These are phyloP conservation scores for Wickerhamomyces bovis DNA, from an alignment of 805 yeast species.

Conservation along the genomic window DNA sequence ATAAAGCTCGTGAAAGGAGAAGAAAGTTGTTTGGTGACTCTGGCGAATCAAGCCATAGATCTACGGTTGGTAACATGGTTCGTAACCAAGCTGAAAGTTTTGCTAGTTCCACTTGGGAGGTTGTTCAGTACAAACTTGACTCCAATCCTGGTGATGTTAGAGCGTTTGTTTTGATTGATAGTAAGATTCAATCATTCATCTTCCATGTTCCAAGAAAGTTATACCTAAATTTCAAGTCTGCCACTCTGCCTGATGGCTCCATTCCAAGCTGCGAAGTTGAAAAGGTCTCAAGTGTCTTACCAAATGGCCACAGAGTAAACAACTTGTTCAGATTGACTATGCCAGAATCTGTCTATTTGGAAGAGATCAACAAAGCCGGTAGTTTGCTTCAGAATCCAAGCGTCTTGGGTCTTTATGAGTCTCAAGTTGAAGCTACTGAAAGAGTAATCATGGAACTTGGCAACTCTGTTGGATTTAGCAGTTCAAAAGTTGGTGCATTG, in stretches of 20 bases:
- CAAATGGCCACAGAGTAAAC: constrained; percentile 53
- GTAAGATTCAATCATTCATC: constrained; percentile 64
- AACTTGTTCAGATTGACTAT: constrained; percentile 57
- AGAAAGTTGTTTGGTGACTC: constrained; percentile 71
- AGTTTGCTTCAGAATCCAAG: constrained; percentile 58
- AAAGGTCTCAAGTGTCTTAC: constrained; percentile 55
- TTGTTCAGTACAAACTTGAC: constrained; percentile 61
- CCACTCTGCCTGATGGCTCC: constrained; percentile 33
- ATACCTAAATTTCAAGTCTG: constrained; percentile 58
- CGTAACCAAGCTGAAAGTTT: constrained; percentile 74
- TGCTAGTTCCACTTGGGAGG: constrained; percentile 79
- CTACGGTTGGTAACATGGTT: constrained; percentile 62
- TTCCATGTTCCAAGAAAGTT: constrained; percentile 72
- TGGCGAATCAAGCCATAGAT: constrained; percentile 44
- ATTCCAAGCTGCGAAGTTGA: constrained; percentile 51
- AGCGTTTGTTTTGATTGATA: constrained; percentile 63
- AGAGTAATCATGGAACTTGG: constrained; percentile 80
- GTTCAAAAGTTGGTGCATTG: constrained; percentile 69
- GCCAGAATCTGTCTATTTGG: constrained; percentile 57
- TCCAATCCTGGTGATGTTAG: constrained; percentile 68
- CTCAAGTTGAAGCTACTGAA: constrained; percentile 59
- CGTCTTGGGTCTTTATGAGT: constrained; percentile 70
- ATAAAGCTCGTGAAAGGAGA: constrained; percentile 66
- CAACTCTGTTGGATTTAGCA: constrained; percentile 60
- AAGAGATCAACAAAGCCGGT: constrained; percentile 50